Percentiles rank a stretch among this genome's conserved stretches.
phyloP scores from a whole-genome alignment of 2,329 filamentous ascomycete species.

The Aspergillus ruber region DNA sequence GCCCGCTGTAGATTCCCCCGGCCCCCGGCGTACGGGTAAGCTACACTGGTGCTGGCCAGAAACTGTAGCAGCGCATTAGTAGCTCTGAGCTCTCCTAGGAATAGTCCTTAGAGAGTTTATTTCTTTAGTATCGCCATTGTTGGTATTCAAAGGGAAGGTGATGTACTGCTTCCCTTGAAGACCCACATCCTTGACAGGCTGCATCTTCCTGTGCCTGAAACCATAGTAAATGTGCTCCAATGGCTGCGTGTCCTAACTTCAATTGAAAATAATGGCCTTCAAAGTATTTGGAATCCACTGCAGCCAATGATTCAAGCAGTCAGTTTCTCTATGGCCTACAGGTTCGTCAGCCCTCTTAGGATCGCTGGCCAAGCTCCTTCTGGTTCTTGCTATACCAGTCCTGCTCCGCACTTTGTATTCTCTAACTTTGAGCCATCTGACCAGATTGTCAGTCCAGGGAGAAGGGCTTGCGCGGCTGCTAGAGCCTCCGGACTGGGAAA shows the following conservation, averaged over 20 bases:
- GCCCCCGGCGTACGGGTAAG: too few relatives aligned
- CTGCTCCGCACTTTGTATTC: too few relatives aligned
- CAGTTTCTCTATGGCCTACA: background rate
- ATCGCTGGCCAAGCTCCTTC: background rate
- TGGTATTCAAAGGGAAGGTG: background rate
- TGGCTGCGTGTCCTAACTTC: background rate
- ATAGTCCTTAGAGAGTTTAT: too few relatives aligned
- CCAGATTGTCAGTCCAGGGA: background rate
- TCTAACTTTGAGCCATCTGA: background rate
- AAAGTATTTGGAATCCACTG: background rate
- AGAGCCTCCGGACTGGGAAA: background rate
- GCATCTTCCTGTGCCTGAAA: background rate
- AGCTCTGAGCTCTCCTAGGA: too few relatives aligned
- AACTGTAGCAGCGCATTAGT: too few relatives aligned
- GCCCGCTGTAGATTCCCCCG: too few relatives aligned
- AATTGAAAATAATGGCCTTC: background rate
- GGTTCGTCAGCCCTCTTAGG: background rate
- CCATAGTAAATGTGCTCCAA: background rate
- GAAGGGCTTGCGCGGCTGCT: background rate
- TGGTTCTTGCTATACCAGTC: too few relatives aligned
- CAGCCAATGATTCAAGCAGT: background rate
- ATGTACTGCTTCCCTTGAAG: background rate
- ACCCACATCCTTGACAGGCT: background rate
- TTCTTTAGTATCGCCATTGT: too few relatives aligned
- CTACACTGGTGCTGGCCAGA: too few relatives aligned